A percentile compares a stretch with the other conserved stretches of the same genome.
phyloP scores from a whole-genome alignment of 2,329 filamentous ascomycete genomes.

The Aureobasidium sp. region DNA sequence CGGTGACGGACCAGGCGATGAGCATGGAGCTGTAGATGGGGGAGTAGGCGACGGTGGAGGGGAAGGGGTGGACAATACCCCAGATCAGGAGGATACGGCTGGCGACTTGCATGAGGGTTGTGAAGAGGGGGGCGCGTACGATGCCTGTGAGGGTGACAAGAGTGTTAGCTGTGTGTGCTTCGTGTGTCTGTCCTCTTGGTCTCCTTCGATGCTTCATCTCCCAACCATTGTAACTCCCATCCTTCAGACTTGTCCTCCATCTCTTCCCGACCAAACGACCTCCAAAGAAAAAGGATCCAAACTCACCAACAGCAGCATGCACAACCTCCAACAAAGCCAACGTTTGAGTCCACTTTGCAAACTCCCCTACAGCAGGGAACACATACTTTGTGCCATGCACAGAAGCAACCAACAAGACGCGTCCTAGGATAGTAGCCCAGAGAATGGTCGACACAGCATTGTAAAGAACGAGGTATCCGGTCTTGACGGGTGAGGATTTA shows the following conservation, averaged over 20 bases:
- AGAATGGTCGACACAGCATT: conserved; percentile 81
- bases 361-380: conserved; percentile 69
- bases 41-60: conserved; percentile 61
- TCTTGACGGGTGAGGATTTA: conserved; percentile 16
- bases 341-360: conserved; percentile 84
- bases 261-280: neutral
- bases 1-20: conserved; percentile 88
- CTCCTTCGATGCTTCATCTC: neutral
- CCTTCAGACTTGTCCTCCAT: neutral
- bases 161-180: neutral
- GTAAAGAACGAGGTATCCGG: conserved; percentile 83
- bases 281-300: neutral
- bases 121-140: conserved; percentile 86
- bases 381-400: conserved; percentile 57
- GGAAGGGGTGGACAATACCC: conserved; percentile 82
- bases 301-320: conserved; percentile 79
- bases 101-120: conserved; percentile 91
- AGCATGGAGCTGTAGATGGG: conserved; percentile 81
- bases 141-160: conserved; percentile 70
- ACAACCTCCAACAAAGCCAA: conserved; percentile 84
- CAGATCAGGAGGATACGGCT: conserved; percentile 91
- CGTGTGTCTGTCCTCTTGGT: neutral
- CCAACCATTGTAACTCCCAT: neutral
- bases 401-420: conserved; percentile 64
- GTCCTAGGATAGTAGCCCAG: conserved; percentile 81